These are phyloP conservation scores for Arabis alpina DNA, from an alignment of 345 rosid genomes.

Conservation along the genomic window DNA sequence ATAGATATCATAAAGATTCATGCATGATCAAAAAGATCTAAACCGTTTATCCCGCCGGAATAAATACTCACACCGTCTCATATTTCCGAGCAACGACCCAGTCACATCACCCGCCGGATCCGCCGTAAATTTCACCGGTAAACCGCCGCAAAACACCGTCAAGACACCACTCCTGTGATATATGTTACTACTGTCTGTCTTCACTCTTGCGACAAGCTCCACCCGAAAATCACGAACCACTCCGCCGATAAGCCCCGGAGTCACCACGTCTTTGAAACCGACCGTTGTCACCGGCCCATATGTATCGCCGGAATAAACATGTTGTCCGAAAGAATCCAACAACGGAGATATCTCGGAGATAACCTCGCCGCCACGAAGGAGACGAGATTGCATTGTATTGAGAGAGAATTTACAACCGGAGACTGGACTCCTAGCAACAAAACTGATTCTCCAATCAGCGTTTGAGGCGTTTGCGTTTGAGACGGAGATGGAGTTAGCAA, in stretches of 20 bases:
- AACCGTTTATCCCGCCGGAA: neutral
- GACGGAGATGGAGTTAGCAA: slow-evolving; percentile 28
- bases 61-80: slow-evolving; percentile 22
- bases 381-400: slow-evolving; percentile 7
- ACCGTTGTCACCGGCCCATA: neutral
- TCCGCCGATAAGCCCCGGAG: neutral
- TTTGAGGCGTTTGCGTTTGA: slow-evolving; percentile 26
- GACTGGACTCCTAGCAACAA: slow-evolving; percentile 20
- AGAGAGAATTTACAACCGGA: slow-evolving; percentile 16
- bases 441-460: slow-evolving; percentile 24
- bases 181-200: too few species aligned
- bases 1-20: too few species aligned
- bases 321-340: neutral
- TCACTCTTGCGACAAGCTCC: slow-evolving; percentile 1
- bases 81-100: slow-evolving; percentile 32
- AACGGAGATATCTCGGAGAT: neutral
- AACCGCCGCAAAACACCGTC: slow-evolving; percentile 4
- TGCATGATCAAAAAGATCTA: too few species aligned
- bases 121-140: slow-evolving; percentile 23
- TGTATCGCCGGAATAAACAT: neutral
- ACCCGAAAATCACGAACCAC: slow-evolving; percentile 25
- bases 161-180: neutral
- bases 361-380: slow-evolving; percentile 25
- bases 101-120: slow-evolving; percentile 12
- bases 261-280: slow-evolving; percentile 5